Percentiles rank a stretch among this genome's conserved stretches.
Evolutionary conservation across 176 grass and related monocot genomes (phyloP).

Genomic region (Ampelocalamus luodianensis): DNA sequence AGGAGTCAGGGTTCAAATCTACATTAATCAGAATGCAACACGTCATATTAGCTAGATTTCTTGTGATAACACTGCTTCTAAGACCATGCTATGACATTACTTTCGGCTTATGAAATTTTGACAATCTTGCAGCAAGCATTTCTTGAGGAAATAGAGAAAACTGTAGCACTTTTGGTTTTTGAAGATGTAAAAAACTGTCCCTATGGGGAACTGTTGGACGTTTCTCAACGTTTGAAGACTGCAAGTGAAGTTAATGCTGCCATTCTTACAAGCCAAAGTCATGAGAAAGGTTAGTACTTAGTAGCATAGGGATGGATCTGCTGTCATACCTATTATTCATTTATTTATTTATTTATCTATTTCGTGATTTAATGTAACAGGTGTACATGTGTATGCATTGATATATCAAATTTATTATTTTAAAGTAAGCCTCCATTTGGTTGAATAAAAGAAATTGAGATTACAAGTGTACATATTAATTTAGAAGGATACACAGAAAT

Average conservation of each 20-base stretch:
- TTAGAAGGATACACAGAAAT: not conserved
- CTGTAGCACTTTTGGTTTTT: slow-evolving; percentile 88
- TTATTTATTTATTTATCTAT: not conserved
- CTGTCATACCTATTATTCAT: not conserved
- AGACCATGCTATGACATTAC: not conserved
- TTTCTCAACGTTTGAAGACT: slow-evolving; percentile 91
- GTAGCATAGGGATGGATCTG: slow-evolving; percentile 18
- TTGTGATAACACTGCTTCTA: not conserved
- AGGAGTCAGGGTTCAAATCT: slow-evolving; percentile 1
- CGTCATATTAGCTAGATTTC: not conserved
- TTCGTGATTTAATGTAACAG: not conserved
- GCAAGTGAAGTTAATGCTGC: slow-evolving; percentile 96
- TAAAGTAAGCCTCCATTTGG: not conserved
- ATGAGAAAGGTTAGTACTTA: slow-evolving; percentile 96
- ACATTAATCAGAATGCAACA: not conserved
- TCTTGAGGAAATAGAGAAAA: slow-evolving; percentile 96
- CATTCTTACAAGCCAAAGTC: slow-evolving; percentile 97
- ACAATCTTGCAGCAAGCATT: slow-evolving; percentile 71
- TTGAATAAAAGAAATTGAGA: slow-evolving; percentile 11
- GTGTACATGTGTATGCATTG: not conserved
- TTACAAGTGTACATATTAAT: slow-evolving; percentile 9
- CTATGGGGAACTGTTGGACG: slow-evolving; percentile 86
- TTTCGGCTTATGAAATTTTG: not conserved
- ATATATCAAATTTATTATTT: not conserved
- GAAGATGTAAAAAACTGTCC: slow-evolving; percentile 94